Percentiles rank a stretch among this genome's conserved stretches.
Evolutionary conservation across 805 yeast genomes (phyloP).

Genomic region (Metschnikowia bowlesiae): DNA sequence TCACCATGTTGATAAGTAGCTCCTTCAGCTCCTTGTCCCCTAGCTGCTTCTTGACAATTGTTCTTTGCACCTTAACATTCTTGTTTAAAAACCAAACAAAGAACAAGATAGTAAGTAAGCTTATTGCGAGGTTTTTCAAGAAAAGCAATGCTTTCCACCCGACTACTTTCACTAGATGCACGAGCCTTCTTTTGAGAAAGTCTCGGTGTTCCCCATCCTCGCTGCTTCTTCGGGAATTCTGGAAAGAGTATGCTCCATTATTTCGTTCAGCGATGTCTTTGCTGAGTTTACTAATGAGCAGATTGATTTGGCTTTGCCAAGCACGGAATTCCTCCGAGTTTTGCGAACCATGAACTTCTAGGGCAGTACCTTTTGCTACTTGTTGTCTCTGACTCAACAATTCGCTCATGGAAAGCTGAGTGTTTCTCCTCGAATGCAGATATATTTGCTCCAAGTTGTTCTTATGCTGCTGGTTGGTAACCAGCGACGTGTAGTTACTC

Average conservation of each 20-base stretch:
- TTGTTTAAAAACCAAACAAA: conserved; percentile 40
- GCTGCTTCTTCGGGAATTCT: conserved; percentile 9
- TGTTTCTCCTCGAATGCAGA: conserved; percentile 39
- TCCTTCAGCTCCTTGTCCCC: conserved; percentile 27
- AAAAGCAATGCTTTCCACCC: conserved; percentile 27
- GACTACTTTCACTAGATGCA: conserved; percentile 22
- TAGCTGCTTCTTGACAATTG: conserved; percentile 33
- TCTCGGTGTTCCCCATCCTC: conserved; percentile 8
- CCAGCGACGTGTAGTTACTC: conserved; percentile 25
- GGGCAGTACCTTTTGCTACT: conserved; percentile 3
- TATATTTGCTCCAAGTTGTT: conserved; percentile 39
- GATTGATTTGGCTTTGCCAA: conserved; percentile 54
- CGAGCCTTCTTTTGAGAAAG: conserved; percentile 19
- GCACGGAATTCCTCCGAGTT: conserved; percentile 39
- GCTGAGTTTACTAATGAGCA: conserved; percentile 42
- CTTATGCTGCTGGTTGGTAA: conserved; percentile 27
- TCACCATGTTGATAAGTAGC: conserved; percentile 39
- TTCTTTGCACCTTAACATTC: conserved; percentile 35
- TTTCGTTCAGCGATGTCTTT: conserved; percentile 24
- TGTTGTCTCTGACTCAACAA: conserved; percentile 30
- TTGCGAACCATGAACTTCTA: conserved; percentile 6
- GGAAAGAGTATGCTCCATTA: conserved; percentile 3
- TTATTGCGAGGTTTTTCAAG: conserved; percentile 32
- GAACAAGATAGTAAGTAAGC: conserved; percentile 34
- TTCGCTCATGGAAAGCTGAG: conserved; percentile 33